These are phyloP conservation scores for Hamigera avellanea DNA, from an alignment of 495 filamentous ascomycete genomes.

Conservation along the genomic window DNA sequence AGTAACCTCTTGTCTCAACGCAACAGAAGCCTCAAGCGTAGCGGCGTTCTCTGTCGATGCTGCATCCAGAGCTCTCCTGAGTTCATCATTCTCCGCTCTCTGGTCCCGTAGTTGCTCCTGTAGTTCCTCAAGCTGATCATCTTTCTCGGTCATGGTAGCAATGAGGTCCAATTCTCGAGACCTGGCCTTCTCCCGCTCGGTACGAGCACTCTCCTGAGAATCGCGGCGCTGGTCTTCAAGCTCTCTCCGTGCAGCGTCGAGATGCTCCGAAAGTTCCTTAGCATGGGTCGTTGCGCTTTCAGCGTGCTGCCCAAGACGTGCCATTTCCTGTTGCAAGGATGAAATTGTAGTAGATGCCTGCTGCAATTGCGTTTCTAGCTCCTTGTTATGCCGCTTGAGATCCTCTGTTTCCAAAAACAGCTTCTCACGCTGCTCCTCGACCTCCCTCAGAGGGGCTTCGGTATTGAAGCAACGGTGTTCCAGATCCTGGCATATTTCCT, in stretches of 20 bases:
- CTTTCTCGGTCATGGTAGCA: conserved; percentile 33
- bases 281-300: conserved; percentile 11
- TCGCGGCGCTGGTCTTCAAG: conserved; percentile 14
- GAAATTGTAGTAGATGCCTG: conserved; percentile 11
- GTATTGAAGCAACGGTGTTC: conserved; percentile 40
- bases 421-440: conserved; percentile 31
- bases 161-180: conserved; percentile 30
- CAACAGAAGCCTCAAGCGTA: conserved; percentile 4
- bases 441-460: conserved; percentile 35
- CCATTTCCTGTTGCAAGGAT: conserved; percentile 18
- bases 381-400: conserved; percentile 15
- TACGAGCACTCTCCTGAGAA: conserved; percentile 11
- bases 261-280: conserved; percentile 18
- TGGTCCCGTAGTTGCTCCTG: conserved; percentile 14
- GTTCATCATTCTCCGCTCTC: conserved; percentile 10
- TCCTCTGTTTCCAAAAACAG: conserved; percentile 15
- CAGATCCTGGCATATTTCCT: conserved; percentile 41
- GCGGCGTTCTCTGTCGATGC: conserved; percentile 10
- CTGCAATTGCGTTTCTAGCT: conserved; percentile 15
- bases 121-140: conserved; percentile 31
- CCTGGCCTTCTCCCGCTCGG: conserved; percentile 21
- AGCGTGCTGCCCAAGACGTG: conserved; percentile 17
- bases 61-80: conserved; percentile 9
- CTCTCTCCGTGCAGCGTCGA: conserved; percentile 14
- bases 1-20: conserved; percentile 11